phyloP scores from a whole-genome alignment of 768 basidiomycete species.

The Coprinopsis strossmayeri region DNA sequence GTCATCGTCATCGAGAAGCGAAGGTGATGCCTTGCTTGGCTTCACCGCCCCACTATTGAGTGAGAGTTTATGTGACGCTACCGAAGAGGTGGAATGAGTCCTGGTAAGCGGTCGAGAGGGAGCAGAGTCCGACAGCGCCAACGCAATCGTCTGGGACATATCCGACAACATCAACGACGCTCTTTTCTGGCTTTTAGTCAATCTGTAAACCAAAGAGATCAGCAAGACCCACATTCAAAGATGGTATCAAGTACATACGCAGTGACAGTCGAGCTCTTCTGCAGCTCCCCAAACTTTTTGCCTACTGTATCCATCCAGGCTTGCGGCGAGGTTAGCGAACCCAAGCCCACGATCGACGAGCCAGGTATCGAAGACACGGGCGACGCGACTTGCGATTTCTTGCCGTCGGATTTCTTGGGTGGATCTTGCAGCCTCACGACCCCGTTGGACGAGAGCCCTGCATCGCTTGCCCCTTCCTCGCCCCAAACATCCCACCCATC shows the following conservation, averaged over 20 bases:
- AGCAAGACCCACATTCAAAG: background rate
- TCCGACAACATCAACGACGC: constrained; percentile 2
- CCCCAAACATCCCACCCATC: constrained; percentile 6
- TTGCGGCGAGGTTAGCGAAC: constrained; percentile 17
- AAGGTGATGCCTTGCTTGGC: background rate
- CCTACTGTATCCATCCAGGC: constrained; percentile 10
- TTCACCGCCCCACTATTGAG: background rate
- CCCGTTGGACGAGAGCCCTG: background rate
- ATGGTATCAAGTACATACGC: background rate
- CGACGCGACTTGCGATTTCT: background rate
- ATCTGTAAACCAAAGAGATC: background rate
- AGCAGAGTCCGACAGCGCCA: background rate
- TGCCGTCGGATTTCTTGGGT: background rate
- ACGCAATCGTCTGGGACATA: background rate
- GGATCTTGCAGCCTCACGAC: background rate
- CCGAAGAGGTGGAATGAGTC: background rate
- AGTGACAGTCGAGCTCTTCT: constrained; percentile 1
- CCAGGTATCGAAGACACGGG: background rate
- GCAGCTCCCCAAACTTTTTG: constrained; percentile 2
- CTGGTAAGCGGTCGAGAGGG: background rate
- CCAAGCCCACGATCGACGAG: constrained; percentile 8
- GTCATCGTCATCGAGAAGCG: background rate
- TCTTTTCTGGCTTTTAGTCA: constrained; percentile 1
- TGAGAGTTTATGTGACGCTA: background rate
- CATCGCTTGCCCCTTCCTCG: background rate